Evolutionary conservation across 176 grass and related monocot genomes (phyloP).

Genomic region (Zoysia japonica): DNA sequence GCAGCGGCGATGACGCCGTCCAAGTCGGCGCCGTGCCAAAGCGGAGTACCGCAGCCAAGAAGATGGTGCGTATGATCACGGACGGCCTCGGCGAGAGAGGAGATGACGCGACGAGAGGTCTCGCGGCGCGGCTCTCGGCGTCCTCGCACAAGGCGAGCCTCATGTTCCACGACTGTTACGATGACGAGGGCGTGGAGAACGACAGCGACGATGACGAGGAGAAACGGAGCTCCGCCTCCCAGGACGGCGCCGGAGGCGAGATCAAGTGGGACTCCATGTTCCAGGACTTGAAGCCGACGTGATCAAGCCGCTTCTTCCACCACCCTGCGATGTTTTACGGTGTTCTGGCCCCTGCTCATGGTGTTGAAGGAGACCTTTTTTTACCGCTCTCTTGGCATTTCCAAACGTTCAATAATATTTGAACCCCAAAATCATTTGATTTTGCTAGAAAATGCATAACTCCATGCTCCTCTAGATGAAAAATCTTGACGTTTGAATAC

Average conservation of each 20-base stretch:
- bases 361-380: conserved; percentile 33
- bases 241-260: background rate
- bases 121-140: conserved; percentile 25
- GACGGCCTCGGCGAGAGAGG: background rate
- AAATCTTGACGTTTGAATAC: background rate
- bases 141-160: conserved; percentile 50
- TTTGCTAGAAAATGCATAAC: background rate
- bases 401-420: conserved; percentile 17
- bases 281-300: conserved; percentile 61
- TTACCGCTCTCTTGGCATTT: background rate
- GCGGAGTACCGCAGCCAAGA: background rate
- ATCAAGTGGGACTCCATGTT: conserved; percentile 75
- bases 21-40: too few relatives aligned
- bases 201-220: background rate
- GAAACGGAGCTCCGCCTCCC: background rate
- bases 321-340: background rate
- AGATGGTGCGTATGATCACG: conserved; percentile 71
- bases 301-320: background rate
- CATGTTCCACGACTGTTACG: conserved; percentile 52
- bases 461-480: background rate
- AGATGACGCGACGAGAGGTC: background rate
- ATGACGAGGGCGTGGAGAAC: background rate
- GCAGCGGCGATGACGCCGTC: background rate
- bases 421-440: background rate
- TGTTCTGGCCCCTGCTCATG: background rate